These are phyloP conservation scores for Eleusine coracana DNA, from an alignment of 176 grass and related monocot genomes.

Conservation along the genomic window DNA sequence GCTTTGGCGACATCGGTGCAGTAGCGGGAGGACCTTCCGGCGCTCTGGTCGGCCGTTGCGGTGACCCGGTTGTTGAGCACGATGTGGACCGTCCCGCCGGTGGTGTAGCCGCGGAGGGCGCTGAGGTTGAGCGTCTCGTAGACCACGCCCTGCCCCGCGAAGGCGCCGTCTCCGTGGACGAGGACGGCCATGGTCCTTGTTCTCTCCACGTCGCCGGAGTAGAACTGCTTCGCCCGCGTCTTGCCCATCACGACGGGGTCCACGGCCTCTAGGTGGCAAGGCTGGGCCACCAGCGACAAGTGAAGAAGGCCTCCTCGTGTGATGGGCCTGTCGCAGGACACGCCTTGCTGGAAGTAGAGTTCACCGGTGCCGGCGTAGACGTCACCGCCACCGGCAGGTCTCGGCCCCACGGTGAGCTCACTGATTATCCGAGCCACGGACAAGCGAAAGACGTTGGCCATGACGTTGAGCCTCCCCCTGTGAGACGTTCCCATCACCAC, in stretches of 20 bases:
- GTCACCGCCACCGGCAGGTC: constrained; percentile 67
- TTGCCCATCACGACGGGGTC: constrained; percentile 90
- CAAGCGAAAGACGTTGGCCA: constrained; percentile 84
- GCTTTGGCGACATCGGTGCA: constrained; percentile 79
- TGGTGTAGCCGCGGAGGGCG: constrained; percentile 84
- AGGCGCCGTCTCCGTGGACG: constrained; percentile 92
- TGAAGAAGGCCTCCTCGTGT: constrained; percentile 64
- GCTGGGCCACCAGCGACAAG: constrained; percentile 87
- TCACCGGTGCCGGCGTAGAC: constrained; percentile 91
- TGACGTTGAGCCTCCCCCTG: constrained; percentile 88
- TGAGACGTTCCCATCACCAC: constrained; percentile 97
- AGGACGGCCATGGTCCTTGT: constrained; percentile 83
- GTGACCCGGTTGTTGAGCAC: constrained; percentile 79
- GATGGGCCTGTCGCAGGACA: constrained; percentile 79
- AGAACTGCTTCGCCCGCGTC: constrained; percentile 90
- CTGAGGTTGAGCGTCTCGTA: constrained; percentile 96
- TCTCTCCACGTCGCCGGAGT: constrained; percentile 80
- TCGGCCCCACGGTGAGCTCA: constrained; percentile 81
- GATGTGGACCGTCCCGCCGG: constrained; percentile 83
- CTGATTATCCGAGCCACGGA: constrained; percentile 90
- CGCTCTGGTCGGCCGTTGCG: constrained; percentile 64
- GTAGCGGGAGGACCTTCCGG: constrained; percentile 73
- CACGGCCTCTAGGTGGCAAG: constrained; percentile 89
- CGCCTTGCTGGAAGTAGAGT: constrained; percentile 91
- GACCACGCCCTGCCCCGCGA: constrained; percentile 92